Evolutionary conservation across 305 asterid species (phyloP), one percentile per base, ranked within the genome.

Genomic region (Plantago lanceolata): DNA sequence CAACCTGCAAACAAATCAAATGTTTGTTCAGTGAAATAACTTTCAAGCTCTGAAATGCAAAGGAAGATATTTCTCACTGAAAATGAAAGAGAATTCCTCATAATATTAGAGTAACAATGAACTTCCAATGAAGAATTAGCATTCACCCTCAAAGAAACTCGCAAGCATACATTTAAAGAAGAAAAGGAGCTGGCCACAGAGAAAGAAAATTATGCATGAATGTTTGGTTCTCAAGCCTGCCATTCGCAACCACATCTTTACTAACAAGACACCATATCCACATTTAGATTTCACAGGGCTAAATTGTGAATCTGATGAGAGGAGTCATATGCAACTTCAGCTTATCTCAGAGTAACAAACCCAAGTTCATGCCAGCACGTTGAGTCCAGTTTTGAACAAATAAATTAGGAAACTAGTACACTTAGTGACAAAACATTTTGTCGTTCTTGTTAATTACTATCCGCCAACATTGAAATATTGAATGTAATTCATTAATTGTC

Each of bases 1-100:
- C 82, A 73, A 93, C 99, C 99, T 93, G 81, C 68, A 58, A 66
- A 75, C 66, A 67, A 68, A 65, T 52, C 59, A 40, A 70, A 65
- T 43, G 37, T 49, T 28, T 45, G n/a, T 12, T 59, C 71, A 66
- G 49, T 47, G 64, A 71, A 47, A 49, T 64, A 1, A 24, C 28
- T 24, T 26, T 54, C 59, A 24, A 54, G 59, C 24, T 35, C n/a
- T 15, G 8, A 2, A 54, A 26, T 26, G 12, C 40, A 33, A 33
- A 26, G 18, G 5, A 16, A 54, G 59, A 54, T 21, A 16, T 26
- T 26, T 54, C n/a, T 29, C 61, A 28, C 21, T 56, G 44, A 26
- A 56, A 56, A 15, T 7, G 37, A 29, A 16, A 13, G 16, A 7
- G 44, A 6, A 6, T 45, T 56, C 19, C 28, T 37, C 17, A 56